Percentiles rank a stretch among this genome's conserved stretches.
phyloP scores from a whole-genome alignment of 768 basidiomycete genomes.

The Tricholoma sp. region DNA sequence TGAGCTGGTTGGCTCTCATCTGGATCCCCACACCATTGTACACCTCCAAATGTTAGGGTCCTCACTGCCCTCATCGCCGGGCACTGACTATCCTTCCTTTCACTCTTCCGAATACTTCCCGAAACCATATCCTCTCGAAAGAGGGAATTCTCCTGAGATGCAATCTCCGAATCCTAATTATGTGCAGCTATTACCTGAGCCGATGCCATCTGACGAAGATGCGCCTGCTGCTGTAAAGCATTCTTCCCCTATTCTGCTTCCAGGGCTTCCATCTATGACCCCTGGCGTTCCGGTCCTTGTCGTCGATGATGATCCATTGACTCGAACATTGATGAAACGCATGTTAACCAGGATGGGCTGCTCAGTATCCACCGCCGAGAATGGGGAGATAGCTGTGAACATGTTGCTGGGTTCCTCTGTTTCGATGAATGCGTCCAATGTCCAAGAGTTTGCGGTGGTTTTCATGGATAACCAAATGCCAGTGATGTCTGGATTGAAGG shows the following conservation, averaged over 20 bases:
- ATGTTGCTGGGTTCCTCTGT: conserved; percentile 37
- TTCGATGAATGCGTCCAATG: conserved; percentile 1
- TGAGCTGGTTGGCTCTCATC: not conserved
- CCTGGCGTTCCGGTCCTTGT: conserved; percentile 44
- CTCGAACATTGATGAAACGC: conserved; percentile 59
- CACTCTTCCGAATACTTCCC: not conserved
- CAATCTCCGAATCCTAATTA: not conserved
- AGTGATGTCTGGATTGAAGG: conserved; percentile 49
- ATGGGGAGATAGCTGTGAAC: conserved; percentile 58
- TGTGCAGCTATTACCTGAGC: not conserved
- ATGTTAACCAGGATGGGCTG: conserved; percentile 62
- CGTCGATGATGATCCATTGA: conserved; percentile 63
- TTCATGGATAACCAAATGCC: conserved; percentile 33
- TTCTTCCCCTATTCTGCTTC: conserved; percentile 4
- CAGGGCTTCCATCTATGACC: conserved; percentile 1
- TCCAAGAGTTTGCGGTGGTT: conserved; percentile 21
- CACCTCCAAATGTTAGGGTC: not conserved
- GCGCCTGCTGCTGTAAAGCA: not conserved
- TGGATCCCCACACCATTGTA: not conserved
- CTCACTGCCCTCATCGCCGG: not conserved
- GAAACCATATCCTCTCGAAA: not conserved
- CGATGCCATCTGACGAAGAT: not conserved
- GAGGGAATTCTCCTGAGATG: not conserved
- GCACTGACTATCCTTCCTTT: too few relatives aligned
- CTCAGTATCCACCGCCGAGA: conserved; percentile 56